Percentiles rank a stretch among this genome's conserved stretches.
These are phyloP conservation scores for Phytopythium ostracodes DNA, from an alignment of 352 stramenopile genomes.

Conservation along the genomic window DNA sequence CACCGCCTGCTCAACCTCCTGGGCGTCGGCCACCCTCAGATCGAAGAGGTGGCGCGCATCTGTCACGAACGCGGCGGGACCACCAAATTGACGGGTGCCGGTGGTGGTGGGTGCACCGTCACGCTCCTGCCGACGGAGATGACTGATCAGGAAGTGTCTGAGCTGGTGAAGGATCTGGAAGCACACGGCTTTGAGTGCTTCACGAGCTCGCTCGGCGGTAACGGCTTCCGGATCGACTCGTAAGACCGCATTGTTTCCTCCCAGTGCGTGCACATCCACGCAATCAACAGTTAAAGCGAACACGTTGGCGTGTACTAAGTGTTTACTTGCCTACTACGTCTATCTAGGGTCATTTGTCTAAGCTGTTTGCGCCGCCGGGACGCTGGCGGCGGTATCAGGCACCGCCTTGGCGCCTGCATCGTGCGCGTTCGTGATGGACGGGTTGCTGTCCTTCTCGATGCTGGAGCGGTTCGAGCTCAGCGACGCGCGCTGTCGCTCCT, in stretches of 20 bases:
- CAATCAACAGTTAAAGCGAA: neutral
- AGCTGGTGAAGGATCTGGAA: constrained; percentile 48
- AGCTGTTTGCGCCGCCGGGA: neutral
- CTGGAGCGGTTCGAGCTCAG: constrained; percentile 6
- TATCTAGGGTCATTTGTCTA: neutral
- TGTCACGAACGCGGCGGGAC: constrained; percentile 46
- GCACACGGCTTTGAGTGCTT: constrained; percentile 49
- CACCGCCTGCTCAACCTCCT: constrained; percentile 74
- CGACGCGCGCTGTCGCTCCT: constrained; percentile 41
- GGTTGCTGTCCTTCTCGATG: neutral
- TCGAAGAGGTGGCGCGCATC: constrained; percentile 72
- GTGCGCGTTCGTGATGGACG: neutral
- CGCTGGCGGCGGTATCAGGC: neutral
- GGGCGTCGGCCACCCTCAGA: constrained; percentile 78
- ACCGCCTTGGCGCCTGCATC: neutral
- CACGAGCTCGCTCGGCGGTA: constrained; percentile 49
- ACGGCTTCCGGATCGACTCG: constrained; percentile 24
- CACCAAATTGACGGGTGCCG: constrained; percentile 91
- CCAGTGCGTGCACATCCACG: too few relatives aligned
- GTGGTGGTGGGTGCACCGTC: constrained; percentile 86
- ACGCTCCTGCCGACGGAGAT: constrained; percentile 62
- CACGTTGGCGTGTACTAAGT: neutral
- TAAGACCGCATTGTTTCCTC: neutral
- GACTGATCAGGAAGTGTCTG: constrained; percentile 26
- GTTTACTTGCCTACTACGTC: neutral